Evolutionary conservation across 2,329 filamentous ascomycete species (phyloP).

Genomic region (Aspergillus quadricinctus): DNA sequence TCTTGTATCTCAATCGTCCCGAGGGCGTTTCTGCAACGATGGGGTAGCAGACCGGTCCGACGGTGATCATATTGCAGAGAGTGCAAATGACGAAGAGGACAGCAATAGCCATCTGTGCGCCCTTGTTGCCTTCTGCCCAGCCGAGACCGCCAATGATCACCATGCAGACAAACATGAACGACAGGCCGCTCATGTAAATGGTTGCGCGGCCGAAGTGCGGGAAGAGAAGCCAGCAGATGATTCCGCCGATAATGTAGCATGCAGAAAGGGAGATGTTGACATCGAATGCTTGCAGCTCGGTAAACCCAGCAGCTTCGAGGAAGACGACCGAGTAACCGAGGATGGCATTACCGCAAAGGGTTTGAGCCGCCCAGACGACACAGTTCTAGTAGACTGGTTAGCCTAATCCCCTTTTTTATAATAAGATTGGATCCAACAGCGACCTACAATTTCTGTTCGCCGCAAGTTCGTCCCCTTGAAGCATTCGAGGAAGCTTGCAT

Average conservation of each 20-base stretch:
- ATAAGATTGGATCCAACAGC: constrained; percentile 10
- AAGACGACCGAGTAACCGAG: constrained; percentile 38
- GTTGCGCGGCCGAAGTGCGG: constrained; percentile 39
- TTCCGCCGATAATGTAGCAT: constrained; percentile 38
- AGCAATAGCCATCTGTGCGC: constrained; percentile 29
- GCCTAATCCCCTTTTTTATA: no score
- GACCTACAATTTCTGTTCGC: constrained; percentile 63
- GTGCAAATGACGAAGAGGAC: constrained; percentile 49
- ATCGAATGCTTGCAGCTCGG: constrained; percentile 34
- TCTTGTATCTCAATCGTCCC: constrained; percentile 47
- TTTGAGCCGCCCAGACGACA: constrained; percentile 39
- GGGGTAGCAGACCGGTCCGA: constrained; percentile 52
- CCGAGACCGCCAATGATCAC: constrained; percentile 33
- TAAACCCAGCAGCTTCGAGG: constrained; percentile 38
- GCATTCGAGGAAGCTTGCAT: constrained; percentile 72
- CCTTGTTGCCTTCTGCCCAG: constrained; percentile 13
- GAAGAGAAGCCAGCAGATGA: constrained; percentile 41
- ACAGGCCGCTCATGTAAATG: constrained; percentile 39
- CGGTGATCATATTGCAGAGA: constrained; percentile 51
- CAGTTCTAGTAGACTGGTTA: constrained; percentile 24
- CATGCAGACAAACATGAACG: constrained; percentile 38
- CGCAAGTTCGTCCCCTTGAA: constrained; percentile 72
- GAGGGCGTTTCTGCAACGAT: constrained; percentile 52
- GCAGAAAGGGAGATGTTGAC: constrained; percentile 39
- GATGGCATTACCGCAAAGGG: constrained; percentile 36